These are phyloP conservation scores for Globisporangium orthogonon DNA, from an alignment of 352 stramenopile species.

Conservation along the genomic window DNA sequence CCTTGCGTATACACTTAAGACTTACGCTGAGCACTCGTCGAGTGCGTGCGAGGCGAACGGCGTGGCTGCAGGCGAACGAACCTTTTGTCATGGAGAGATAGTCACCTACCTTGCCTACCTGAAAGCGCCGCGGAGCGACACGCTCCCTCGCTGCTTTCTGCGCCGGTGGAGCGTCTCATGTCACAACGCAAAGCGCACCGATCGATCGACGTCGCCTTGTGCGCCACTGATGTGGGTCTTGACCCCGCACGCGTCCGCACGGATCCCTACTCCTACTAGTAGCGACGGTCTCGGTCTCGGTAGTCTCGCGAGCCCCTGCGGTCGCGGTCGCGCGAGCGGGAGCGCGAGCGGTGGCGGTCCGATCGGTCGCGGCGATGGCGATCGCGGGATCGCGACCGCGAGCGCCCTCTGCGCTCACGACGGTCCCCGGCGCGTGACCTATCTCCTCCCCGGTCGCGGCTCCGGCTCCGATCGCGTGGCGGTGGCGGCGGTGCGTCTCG, in stretches of 20 bases:
- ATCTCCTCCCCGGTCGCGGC: conserved; percentile 28
- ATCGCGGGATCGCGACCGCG: conserved; percentile 31
- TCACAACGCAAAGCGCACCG: too few relatives aligned
- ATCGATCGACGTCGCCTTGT: too few relatives aligned
- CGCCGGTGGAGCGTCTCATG: too few relatives aligned
- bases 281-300: conserved; percentile 21
- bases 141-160: not conserved
- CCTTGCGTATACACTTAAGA: not conserved
- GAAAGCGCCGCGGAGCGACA: not conserved
- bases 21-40: too few relatives aligned
- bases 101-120: not conserved
- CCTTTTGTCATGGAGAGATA: conserved; percentile 1
- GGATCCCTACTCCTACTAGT: conserved; percentile 2
- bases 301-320: conserved; percentile 45
- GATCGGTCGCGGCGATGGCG: conserved; percentile 29
- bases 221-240: too few relatives aligned
- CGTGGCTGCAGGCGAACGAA: not conserved
- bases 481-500: conserved; percentile 14
- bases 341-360: conserved; percentile 18
- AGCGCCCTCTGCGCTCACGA: conserved; percentile 24
- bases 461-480: conserved; percentile 19
- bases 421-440: conserved; percentile 16
- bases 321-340: conserved; percentile 37
- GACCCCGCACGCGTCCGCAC: too few relatives aligned
- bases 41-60: not conserved